Conservation (phyloP, 495 filamentous ascomycete species). For the Amniculicola lignicola region DNA sequence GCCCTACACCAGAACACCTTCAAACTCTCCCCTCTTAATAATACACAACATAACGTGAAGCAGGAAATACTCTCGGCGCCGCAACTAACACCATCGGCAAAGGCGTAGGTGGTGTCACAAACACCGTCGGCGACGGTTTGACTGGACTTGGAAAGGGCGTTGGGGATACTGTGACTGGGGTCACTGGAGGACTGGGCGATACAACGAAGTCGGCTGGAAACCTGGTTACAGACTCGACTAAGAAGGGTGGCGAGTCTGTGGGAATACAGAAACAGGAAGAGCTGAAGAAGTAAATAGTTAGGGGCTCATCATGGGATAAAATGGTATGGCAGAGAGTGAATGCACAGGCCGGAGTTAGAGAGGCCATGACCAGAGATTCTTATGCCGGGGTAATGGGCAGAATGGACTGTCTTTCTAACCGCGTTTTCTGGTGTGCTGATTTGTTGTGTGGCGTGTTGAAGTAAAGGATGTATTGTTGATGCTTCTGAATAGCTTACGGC, state of each 20-base stretch:
- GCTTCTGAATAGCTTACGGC: too few species aligned
- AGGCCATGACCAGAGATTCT: too few species aligned
- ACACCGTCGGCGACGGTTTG: conserved; percentile 42
- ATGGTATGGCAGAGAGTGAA: too few species aligned
- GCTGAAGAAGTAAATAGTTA: too few species aligned
- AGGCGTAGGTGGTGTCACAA: conserved; percentile 55
- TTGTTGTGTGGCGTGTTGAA: too few species aligned
- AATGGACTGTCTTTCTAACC: too few species aligned
- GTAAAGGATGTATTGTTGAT: too few species aligned
- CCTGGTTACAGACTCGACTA: conserved; percentile 34
- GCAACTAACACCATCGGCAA: conserved; percentile 58
- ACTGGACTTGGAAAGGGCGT: conserved; percentile 27
- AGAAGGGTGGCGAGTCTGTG: conserved; percentile 40
- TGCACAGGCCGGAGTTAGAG: too few species aligned
- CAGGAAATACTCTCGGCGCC: conserved; percentile 48
- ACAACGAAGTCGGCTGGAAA: conserved; percentile 29
- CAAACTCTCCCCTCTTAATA: background rate
- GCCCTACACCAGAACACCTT: conserved; percentile 26
- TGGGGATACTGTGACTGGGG: conserved; percentile 30
- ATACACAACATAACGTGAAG: background rate
- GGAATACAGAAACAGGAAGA: conserved; percentile 47
- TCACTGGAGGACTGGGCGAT: conserved; percentile 20
- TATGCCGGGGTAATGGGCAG: too few species aligned
- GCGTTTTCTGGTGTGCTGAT: too few species aligned
- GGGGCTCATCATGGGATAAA: background rate